Evolutionary conservation across 1,284 basidiomycete genomes (phyloP).

Genomic region (Papiliotrema laurentii): DNA sequence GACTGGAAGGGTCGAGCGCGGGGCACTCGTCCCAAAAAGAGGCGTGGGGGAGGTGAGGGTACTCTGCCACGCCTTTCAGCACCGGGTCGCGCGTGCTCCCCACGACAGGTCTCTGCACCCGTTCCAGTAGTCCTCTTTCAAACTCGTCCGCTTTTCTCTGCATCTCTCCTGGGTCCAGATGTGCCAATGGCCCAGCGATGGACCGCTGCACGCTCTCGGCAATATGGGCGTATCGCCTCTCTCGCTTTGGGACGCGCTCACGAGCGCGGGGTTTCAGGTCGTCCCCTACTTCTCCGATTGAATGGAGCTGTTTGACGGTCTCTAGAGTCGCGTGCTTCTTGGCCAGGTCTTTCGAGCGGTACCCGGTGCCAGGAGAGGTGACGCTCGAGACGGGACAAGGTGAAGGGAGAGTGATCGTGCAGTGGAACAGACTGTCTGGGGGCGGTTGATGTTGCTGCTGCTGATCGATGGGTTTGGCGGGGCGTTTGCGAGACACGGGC

Average conservation of each 20-base stretch:
- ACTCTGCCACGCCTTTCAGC: conserved; percentile 7
- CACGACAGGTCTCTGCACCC: neutral
- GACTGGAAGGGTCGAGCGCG: conserved; percentile 1
- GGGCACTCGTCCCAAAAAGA: conserved; percentile 18
- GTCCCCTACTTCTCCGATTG: conserved; percentile 18
- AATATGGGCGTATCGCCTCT: neutral
- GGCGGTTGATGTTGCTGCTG: conserved; percentile 9
- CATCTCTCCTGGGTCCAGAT: neutral
- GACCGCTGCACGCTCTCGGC: neutral
- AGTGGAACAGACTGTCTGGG: conserved; percentile 6
- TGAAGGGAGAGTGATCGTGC: conserved; percentile 9
- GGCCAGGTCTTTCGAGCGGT: conserved; percentile 12
- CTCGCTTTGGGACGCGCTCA: neutral
- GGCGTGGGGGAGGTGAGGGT: conserved; percentile 8
- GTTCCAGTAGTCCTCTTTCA: neutral
- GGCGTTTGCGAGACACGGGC: neutral
- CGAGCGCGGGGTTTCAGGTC: conserved; percentile 2
- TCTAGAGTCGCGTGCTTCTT: conserved; percentile 18
- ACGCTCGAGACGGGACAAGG: neutral
- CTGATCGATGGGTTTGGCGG: neutral
- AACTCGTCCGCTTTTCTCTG: neutral
- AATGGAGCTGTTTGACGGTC: conserved; percentile 12
- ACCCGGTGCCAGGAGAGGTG: conserved; percentile 3
- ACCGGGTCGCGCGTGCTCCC: neutral
- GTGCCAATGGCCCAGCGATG: neutral